These are phyloP conservation scores for Eustoma russellianum DNA, from an alignment of 257 asterid species.

Conservation along the genomic window DNA sequence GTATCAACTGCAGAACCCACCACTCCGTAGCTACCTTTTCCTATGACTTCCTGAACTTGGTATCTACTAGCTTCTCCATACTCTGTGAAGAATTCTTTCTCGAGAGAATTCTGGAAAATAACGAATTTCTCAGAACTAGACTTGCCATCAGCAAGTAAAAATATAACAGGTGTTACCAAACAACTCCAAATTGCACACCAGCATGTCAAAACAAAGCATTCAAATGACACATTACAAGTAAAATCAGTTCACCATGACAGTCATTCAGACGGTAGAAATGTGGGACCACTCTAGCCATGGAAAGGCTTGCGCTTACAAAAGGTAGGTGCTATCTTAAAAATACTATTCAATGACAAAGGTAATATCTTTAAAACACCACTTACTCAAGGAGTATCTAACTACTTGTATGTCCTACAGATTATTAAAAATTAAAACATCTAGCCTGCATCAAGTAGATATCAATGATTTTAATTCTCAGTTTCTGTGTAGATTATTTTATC, in stretches of 20 bases:
- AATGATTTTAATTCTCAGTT: no score
- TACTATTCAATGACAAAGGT: no score
- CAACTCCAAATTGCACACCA: neutral
- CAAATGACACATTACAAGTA: no score
- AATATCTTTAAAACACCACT: no score
- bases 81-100: constrained; percentile 85
- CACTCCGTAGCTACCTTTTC: constrained; percentile 97
- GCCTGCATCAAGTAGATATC: no score
- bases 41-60: constrained; percentile 88
- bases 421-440: no score
- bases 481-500: no score
- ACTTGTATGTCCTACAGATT: no score
- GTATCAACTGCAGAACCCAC: constrained; percentile 87
- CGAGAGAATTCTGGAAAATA: constrained; percentile 47
- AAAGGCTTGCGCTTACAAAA: no score
- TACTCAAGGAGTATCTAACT: no score
- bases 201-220: neutral
- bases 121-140: constrained; percentile 5
- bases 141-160: neutral
- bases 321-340: no score
- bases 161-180: neutral
- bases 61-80: constrained; percentile 94
- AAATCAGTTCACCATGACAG: neutral
- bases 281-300: neutral
- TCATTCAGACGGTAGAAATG: neutral